phyloP scores from a whole-genome alignment of 1,284 basidiomycete species.

The Apiotrichum siamense region DNA sequence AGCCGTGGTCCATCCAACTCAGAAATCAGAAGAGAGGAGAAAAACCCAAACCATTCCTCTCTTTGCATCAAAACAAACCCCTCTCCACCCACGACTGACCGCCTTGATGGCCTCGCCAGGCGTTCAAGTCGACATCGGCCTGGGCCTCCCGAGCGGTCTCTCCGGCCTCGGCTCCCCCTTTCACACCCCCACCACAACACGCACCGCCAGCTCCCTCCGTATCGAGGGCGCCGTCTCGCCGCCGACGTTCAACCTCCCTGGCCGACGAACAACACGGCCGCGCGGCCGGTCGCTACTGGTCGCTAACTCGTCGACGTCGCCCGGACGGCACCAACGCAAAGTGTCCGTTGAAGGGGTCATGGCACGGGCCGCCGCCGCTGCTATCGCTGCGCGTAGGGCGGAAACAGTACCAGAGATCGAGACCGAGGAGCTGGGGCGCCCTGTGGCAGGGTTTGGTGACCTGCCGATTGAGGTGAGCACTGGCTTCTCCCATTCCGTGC shows the following conservation, averaged over 20 bases:
- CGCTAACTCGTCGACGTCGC: background rate
- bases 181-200: slow-evolving; percentile 4
- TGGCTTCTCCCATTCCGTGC: background rate
- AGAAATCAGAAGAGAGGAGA: too few species aligned
- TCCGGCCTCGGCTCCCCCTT: slow-evolving; percentile 8
- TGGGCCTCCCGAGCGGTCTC: background rate
- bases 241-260: background rate
- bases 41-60: background rate
- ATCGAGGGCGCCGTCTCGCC: background rate
- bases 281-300: background rate
- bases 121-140: background rate
- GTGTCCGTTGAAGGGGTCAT: background rate
- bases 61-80: background rate
- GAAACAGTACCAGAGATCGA: background rate
- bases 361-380: background rate
- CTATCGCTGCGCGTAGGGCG: background rate
- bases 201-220: background rate
- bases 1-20: too few species aligned
- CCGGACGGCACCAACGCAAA: background rate
- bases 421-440: background rate
- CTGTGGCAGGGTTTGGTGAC: slow-evolving; percentile 12
- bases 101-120: too few species aligned
- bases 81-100: too few species aligned
- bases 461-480: slow-evolving; percentile 25
- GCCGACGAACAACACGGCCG: background rate